Conservation (phyloP, 345 rosid genomes). For the Isatis tinctoria region DNA sequence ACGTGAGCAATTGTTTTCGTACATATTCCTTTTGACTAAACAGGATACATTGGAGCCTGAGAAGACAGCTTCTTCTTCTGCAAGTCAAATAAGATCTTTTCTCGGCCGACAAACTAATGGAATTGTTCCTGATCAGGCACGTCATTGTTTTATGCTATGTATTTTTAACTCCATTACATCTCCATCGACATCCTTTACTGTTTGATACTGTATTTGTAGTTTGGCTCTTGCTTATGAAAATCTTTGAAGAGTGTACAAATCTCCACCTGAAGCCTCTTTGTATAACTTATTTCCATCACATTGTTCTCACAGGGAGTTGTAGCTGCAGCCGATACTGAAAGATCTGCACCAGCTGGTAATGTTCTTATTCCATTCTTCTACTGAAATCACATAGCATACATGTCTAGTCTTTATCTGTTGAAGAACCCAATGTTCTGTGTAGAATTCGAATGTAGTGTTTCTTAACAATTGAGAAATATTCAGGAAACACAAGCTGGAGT, state of each 20-base stretch:
- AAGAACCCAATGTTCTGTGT: background rate
- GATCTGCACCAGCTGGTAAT: slow-evolving; percentile 57
- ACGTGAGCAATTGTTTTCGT: background rate
- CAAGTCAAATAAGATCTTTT: slow-evolving; percentile 59
- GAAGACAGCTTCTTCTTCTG: slow-evolving; percentile 54
- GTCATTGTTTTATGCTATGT: slow-evolving; percentile 6
- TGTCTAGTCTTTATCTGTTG: background rate
- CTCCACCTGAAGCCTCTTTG: background rate
- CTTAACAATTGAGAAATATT: background rate
- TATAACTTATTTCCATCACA: background rate
- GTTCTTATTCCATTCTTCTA: background rate
- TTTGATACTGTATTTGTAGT: background rate
- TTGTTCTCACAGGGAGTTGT: slow-evolving; percentile 46
- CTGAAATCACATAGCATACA: background rate
- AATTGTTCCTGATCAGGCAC: slow-evolving; percentile 74
- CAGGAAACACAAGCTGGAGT: slow-evolving; percentile 65
- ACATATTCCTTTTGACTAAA: background rate
- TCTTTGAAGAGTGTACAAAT: background rate
- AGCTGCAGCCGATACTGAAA: slow-evolving; percentile 50
- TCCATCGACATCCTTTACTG: background rate
- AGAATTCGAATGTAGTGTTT: background rate
- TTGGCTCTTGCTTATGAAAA: background rate
- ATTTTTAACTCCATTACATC: background rate
- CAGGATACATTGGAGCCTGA: slow-evolving; percentile 75
- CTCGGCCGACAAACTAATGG: slow-evolving; percentile 83